Evolutionary conservation across 371 early-diverging fungal species (phyloP), one percentile per base, ranked within the genome.

Genomic region (Mucor racemosus): DNA sequence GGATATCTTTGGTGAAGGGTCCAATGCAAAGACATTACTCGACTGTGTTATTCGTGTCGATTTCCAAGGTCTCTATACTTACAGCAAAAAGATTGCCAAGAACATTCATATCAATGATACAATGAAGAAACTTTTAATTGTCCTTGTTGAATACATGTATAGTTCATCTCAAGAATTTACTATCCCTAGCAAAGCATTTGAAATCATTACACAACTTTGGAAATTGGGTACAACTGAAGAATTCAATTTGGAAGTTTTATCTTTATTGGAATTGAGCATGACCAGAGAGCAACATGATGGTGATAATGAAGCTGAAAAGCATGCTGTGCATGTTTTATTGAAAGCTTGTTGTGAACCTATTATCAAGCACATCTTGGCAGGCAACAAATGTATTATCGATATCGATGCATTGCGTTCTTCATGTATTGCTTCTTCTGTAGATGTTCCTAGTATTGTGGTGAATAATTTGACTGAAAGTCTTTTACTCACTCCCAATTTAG

Each of bases 301-400:
- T 5, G 33, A 64, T 35, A 40, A 57, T 33, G 66, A 36, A 38
- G 60, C 60, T 8, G 68, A 73, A 39, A 44, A 19, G 4, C 31
- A 62, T 10, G 67, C 72, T 14, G 60, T 71, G 4, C 46, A 54
- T 0, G 58, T 69, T 1, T 60, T 79, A n/a, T 53, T 79, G 34
- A 57, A 68, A 17, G 66, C 72, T 0, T 80, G 76, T 40, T 63
- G 68, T 41, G 62, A 66, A 13, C 73, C 65, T 36, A 72, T 77
- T 7, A 50, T 76, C 15, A 65, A 66, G 4, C 65, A 76, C 35
- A 76, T 80, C 6, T 53, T 78, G 48, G 62, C 67, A n/a, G 81
- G 81, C 5, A 71, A 75, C 34, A 21, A 62, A 8, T 71, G 73
- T 19, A 40, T 42, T 3, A 71, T 78, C 13, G 41, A 68, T 14